A percentile compares a stretch with the other conserved stretches of the same genome.
These are phyloP conservation scores for Colletotrichum sp. DNA, from an alignment of 2,329 filamentous ascomycete genomes.

Conservation along the genomic window DNA sequence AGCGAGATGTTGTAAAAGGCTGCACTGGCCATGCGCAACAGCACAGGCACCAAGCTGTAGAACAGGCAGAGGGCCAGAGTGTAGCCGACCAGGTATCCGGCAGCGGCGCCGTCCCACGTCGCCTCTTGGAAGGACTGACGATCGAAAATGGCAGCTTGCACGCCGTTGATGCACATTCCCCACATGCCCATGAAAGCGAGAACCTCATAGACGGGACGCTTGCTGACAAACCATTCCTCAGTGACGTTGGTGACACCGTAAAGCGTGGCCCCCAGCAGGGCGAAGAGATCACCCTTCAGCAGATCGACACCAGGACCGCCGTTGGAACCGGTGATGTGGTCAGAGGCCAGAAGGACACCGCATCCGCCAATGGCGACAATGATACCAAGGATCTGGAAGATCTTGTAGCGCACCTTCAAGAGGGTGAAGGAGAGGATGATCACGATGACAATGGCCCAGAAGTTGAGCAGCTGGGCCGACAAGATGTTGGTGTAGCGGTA, in stretches of 20 bases:
- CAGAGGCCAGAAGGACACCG: slow-evolving; percentile 84
- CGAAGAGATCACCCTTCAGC: slow-evolving; percentile 92
- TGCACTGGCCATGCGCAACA: slow-evolving; percentile 88
- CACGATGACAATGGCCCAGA: slow-evolving; percentile 96
- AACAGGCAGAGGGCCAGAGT: slow-evolving; percentile 84
- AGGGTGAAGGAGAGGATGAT: slow-evolving; percentile 83
- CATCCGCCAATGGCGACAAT: slow-evolving; percentile 89
- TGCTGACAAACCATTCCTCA: slow-evolving; percentile 92
- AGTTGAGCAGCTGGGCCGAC: slow-evolving; percentile 94
- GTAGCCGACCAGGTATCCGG: slow-evolving; percentile 87
- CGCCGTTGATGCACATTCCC: slow-evolving; percentile 89
- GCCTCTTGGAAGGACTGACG: slow-evolving; percentile 71
- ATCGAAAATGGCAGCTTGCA: slow-evolving; percentile 92
- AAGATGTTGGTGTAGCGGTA: slow-evolving; percentile 93
- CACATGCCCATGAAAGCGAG: slow-evolving; percentile 89
- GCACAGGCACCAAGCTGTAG: slow-evolving; percentile 84
- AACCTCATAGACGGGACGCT: slow-evolving; percentile 89
- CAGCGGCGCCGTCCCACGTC: slow-evolving; percentile 70
- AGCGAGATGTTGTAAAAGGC: slow-evolving; percentile 97
- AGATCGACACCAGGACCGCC: slow-evolving; percentile 71
- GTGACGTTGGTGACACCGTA: slow-evolving; percentile 92
- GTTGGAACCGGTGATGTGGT: slow-evolving; percentile 82
- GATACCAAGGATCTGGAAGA: slow-evolving; percentile 85
- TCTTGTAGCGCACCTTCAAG: slow-evolving; percentile 87
- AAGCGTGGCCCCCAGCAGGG: slow-evolving; percentile 84